Evolutionary conservation across 257 asterid genomes (phyloP).

Genomic region (Orobanche coerulescens): DNA sequence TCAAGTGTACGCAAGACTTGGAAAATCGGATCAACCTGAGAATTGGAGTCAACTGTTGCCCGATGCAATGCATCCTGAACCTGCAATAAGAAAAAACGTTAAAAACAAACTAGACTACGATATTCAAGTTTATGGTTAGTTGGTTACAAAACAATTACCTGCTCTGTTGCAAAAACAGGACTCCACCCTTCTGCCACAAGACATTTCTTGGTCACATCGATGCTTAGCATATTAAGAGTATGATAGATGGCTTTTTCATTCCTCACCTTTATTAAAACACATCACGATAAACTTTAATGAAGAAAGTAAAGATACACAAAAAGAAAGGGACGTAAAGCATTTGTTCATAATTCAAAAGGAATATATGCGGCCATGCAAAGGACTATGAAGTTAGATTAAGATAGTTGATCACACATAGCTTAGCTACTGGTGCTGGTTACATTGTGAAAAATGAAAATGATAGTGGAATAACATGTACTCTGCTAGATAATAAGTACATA

Average conservation of each 20-base stretch:
- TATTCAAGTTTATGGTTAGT: not conserved
- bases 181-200: slow-evolving; percentile 99
- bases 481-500: slow-evolving; percentile 25
- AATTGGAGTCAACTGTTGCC: slow-evolving; percentile 75
- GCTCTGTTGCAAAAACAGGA: slow-evolving; percentile 84
- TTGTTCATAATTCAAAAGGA: slow-evolving; percentile 12
- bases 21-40: slow-evolving; percentile 90
- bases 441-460: not conserved
- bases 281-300: slow-evolving; percentile 15
- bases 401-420: not conserved
- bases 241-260: slow-evolving; percentile 93
- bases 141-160: slow-evolving; percentile 38
- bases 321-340: not conserved
- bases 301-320: slow-evolving; percentile 8
- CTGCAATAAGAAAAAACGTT: slow-evolving; percentile 31
- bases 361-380: slow-evolving; percentile 7
- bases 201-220: slow-evolving; percentile 93
- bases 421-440: slow-evolving; percentile 10
- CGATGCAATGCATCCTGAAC: slow-evolving; percentile 74
- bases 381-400: not conserved
- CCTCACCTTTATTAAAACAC: slow-evolving; percentile 52
- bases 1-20: slow-evolving; percentile 83
- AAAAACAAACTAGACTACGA: not conserved
- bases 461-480: not conserved
- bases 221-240: slow-evolving; percentile 96